Evolutionary conservation across 306 rosid genomes (phyloP).

Genomic region (Gastrolobium villosum): DNA sequence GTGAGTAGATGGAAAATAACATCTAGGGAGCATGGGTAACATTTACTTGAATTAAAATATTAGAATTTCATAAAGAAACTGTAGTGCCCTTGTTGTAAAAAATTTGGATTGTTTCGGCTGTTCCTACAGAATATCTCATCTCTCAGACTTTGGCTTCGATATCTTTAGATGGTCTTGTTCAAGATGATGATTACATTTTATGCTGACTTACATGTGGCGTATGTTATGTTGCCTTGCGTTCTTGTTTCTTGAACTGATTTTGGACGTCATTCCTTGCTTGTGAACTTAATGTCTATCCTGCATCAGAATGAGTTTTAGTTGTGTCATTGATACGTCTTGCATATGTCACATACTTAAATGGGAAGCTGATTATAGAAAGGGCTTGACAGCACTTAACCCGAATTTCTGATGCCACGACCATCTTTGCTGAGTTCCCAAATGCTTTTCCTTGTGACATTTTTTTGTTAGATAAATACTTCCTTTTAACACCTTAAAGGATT

Average conservation of each 20-base stretch:
- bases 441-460: background rate
- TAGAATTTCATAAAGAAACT: constrained; percentile 15
- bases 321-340: background rate
- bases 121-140: constrained; percentile 20
- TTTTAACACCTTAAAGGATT: background rate
- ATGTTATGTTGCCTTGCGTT: constrained; percentile 22
- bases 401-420: background rate
- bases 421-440: constrained; percentile 21
- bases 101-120: constrained; percentile 8
- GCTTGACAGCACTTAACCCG: background rate
- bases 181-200: constrained; percentile 29
- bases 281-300: constrained; percentile 21
- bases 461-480: background rate
- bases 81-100: constrained; percentile 16
- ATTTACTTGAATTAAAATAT: constrained; percentile 9
- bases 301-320: background rate
- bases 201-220: constrained; percentile 32
- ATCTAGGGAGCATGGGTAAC: constrained; percentile 2
- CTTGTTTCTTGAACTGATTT: constrained; percentile 22
- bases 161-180: constrained; percentile 9
- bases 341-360: background rate
- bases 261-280: background rate
- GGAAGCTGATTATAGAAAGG: constrained; percentile 12
- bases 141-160: constrained; percentile 1
- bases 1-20: constrained; percentile 30